Percentiles rank a stretch among this genome's conserved stretches.
Conservation (phyloP, 805 yeast species). For the Alloascoidea africana region DNA sequence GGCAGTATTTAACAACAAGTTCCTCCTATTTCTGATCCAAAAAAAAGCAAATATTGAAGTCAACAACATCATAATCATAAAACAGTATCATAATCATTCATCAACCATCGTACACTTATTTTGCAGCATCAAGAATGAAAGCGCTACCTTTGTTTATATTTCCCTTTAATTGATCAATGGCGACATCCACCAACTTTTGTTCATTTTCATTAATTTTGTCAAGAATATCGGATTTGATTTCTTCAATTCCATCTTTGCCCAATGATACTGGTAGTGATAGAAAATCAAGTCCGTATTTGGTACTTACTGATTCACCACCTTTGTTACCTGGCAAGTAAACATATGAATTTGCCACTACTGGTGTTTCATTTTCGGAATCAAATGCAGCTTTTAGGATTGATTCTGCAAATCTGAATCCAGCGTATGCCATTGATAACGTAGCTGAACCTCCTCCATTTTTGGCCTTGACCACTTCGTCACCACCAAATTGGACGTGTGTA, state of each 20-base stretch:
- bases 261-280: slow-evolving; percentile 90
- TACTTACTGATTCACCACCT: slow-evolving; percentile 6
- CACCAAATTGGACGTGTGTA: slow-evolving; percentile 90
- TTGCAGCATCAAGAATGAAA: slow-evolving; percentile 24
- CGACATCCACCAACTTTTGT: slow-evolving; percentile 66
- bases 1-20: too few species aligned
- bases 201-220: slow-evolving; percentile 68
- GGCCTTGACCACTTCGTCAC: slow-evolving; percentile 91
- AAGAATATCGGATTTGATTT: slow-evolving; percentile 54
- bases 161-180: slow-evolving; percentile 75
- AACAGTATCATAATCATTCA: too few species aligned
- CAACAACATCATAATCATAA: too few species aligned
- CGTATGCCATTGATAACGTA: slow-evolving; percentile 86
- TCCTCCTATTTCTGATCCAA: too few species aligned
- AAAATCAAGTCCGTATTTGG: slow-evolving; percentile 81
- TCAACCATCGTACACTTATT: too few species aligned
- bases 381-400: slow-evolving; percentile 48
- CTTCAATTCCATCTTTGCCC: slow-evolving; percentile 81
- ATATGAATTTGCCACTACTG: slow-evolving; percentile 52
- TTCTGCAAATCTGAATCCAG: slow-evolving; percentile 67
- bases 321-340: slow-evolving; percentile 18
- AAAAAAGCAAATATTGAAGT: too few species aligned
- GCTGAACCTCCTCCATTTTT: slow-evolving; percentile 92
- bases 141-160: slow-evolving; percentile 88
- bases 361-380: slow-evolving; percentile 49